Base-by-base conservation (phyloP, 225 moss, liverwort and hornwort genomes). In the Bryoerythrophyllum caledonicum region DNA sequence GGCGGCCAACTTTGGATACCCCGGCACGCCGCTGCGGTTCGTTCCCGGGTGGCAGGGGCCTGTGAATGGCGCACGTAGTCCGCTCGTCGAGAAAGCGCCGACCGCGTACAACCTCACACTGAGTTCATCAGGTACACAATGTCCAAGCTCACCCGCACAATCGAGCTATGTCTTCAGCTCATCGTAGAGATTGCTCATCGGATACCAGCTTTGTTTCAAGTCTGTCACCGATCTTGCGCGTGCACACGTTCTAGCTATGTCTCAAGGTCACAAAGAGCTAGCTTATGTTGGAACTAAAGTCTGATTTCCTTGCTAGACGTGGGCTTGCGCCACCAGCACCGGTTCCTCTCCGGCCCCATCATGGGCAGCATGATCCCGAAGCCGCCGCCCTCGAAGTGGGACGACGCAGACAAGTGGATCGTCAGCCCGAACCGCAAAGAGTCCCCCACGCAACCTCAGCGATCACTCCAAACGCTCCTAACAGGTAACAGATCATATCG, bases 321-420 rank as follows among this genome's bases (percentile, higher is more conserved):
- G 56, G 72, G 79, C 13, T 25, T 72, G 21, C 85, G 76, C 44
- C 74, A 49, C 38, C 85, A 72, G 49, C 79, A 79, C 57, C 72
- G 73, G 64, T 85, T 85, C 20, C 46, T 79, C 10, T 82, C 85
- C 21, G 85, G 85, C 26, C 85, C 85, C 52, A 40, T 85, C 68
- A 34, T 79, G 51, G 79, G 79, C 59, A 78, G 81, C 38, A 82
- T 85, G 79, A 82, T 82, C 58, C 79, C 79, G 14, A 82, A 79
- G 65, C 85, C 85, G 34, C 68, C 85, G 21, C 85, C 85, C 10
- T 85, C 85, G 13, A 85, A 82, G 53, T 85, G 85, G 85, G 85
- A 82, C 35, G 85, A 85, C 60, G 85, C 85, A 51, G 85, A 85
- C 19, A 85, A 82, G 56, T 85, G 85, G 85, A 85, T 85, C 26